Base-by-base conservation (phyloP, 495 filamentous ascomycete species). In the Arthonia radiata region DNA sequence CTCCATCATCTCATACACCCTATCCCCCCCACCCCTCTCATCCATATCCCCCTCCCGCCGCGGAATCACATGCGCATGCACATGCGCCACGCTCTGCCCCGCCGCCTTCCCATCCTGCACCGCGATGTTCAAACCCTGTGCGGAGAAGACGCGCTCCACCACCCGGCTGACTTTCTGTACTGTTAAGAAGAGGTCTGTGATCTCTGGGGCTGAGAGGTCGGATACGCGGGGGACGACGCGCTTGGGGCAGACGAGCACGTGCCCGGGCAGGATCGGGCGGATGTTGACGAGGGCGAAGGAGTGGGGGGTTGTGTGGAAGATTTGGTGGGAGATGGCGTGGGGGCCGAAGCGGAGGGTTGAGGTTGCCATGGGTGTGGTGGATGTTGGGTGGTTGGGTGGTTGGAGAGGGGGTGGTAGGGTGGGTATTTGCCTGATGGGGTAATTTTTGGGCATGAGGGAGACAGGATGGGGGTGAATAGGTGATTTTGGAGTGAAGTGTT, bases 51-150 rank as follows among this genome's bases (percentile, higher is more conserved):
- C 52, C 30, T 31, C 34, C 37, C 58, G 59, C 22, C 86, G 52
- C 13, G 86, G 86, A 28, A 97, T 93, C 18, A 94, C 66, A 53
- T 97, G 89, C 26, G 74, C 69, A 49, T 97, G 89, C 9, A 94
- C 67, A 52, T 97, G 86, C 6, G 73, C 53, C 13, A 97, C 81
- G 15, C 64, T 75, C 57, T 97, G 86, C 0, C 86, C 86, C 1
- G 89, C 79, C 35, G 76, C 75, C 15, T 46, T 47, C 6, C 86
- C 86, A 51, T 97, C 86, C 40, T 97, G 86, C 10, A 97, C 59
- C 0, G 86, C 82, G 28, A 97, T 72, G 47, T 93, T 97, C 41
- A 94, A 40, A 61, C 68, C 3, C 34, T 49, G 27, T 4, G 56
- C 50, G 32, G 64, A 62, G 47, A 76, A 86, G 11, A 76, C 54